phyloP scores from a whole-genome alignment of 768 basidiomycete genomes.

The Russula sp. region DNA sequence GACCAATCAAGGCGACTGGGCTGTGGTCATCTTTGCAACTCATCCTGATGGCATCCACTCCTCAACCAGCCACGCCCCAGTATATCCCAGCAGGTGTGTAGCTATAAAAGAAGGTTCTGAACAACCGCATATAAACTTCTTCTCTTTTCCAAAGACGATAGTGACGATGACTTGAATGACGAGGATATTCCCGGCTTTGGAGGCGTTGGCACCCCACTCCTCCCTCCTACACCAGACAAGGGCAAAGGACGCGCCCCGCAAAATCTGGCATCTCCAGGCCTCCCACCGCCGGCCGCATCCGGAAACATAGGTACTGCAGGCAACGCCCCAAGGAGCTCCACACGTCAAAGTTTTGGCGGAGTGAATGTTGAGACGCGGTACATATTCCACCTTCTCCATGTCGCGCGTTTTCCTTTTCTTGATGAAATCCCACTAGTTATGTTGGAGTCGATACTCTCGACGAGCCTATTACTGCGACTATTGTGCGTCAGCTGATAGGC shows the following conservation, averaged over 20 bases:
- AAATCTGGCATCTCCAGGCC: conserved; percentile 46
- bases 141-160: conserved; percentile 45
- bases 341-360: conserved; percentile 75
- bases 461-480: conserved; percentile 85
- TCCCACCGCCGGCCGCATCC: conserved; percentile 47
- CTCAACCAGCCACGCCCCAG: conserved; percentile 61
- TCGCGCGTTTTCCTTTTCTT: neutral
- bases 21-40: neutral
- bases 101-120: neutral
- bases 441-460: conserved; percentile 88
- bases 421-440: conserved; percentile 46
- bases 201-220: conserved; percentile 43
- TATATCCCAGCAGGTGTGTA: conserved; percentile 77
- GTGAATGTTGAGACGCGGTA: conserved; percentile 87
- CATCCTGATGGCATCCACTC: conserved; percentile 38
- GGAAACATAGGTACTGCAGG: conserved; percentile 68
- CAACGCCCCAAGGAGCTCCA: conserved; percentile 37
- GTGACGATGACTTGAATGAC: conserved; percentile 82
- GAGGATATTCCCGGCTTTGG: conserved; percentile 78
- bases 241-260: conserved; percentile 67
- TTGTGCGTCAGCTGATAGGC: conserved; percentile 50
- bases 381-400: conserved; percentile 28
- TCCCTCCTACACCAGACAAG: conserved; percentile 50
- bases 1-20: neutral
- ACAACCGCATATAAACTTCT: neutral